Conservation (phyloP, 202 grass and related monocot species). For the Setaria viridis region DNA sequence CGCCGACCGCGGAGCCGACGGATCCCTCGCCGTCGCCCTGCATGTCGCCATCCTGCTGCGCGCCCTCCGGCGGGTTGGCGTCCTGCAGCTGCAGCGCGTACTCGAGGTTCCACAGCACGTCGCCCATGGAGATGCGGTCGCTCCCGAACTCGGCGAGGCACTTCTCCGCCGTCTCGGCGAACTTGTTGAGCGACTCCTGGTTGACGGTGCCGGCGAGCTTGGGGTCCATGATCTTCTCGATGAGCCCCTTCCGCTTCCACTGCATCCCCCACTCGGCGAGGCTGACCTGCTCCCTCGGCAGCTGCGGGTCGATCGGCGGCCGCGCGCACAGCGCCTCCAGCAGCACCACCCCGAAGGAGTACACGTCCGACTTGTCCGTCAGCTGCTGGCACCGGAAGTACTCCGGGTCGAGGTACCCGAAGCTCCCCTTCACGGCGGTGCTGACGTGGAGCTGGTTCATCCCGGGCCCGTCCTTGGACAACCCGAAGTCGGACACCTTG, state of each 20-base stretch:
- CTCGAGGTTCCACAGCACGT: slow-evolving; percentile 98
- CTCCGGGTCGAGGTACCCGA: slow-evolving; percentile 98
- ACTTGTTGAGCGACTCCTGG: slow-evolving; percentile 81
- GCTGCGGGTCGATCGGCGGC: slow-evolving; percentile 73
- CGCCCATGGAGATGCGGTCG: slow-evolving; percentile 86
- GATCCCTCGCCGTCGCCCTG: background rate
- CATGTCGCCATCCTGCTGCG: background rate
- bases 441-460: slow-evolving; percentile 97
- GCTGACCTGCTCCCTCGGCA: slow-evolving; percentile 90
- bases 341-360: slow-evolving; percentile 92
- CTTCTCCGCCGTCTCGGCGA: slow-evolving; percentile 87
- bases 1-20: background rate
- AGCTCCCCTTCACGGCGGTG: slow-evolving; percentile 95
- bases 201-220: slow-evolving; percentile 80
- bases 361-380: slow-evolving; percentile 96
- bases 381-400: slow-evolving; percentile 99
- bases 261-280: slow-evolving; percentile 93
- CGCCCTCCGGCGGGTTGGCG: slow-evolving; percentile 55
- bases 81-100: slow-evolving; percentile 90
- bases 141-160: slow-evolving; percentile 75
- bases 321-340: slow-evolving; percentile 82
- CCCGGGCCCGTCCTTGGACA: slow-evolving; percentile 87
- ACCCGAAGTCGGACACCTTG: slow-evolving; percentile 88
- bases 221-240: slow-evolving; percentile 97
- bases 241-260: slow-evolving; percentile 87